A percentile compares a stretch with the other conserved stretches of the same genome.
Evolutionary conservation across 1,284 basidiomycete genomes (phyloP).

Genomic region (Crucibulum cyathiforme): DNA sequence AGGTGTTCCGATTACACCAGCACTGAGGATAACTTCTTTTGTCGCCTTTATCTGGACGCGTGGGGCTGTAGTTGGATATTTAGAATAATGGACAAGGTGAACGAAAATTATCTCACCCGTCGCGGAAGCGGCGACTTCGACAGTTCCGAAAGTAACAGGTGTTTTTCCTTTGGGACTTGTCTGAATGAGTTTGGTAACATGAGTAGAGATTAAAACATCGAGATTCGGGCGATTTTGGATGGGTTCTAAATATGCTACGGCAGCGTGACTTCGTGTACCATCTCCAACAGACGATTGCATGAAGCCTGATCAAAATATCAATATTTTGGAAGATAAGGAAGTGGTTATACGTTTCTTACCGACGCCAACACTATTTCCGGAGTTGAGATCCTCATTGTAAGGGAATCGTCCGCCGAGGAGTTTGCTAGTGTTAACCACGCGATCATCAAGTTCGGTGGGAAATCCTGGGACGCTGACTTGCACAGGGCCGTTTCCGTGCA

Average conservation of each 20-base stretch:
- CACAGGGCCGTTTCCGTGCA: neutral
- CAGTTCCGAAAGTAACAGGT: neutral
- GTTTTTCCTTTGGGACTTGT: neutral
- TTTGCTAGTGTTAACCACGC: slow-evolving; percentile 19
- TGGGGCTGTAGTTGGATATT: no score
- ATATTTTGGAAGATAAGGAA: neutral
- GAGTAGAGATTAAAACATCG: slow-evolving; percentile 20
- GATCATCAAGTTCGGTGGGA: slow-evolving; percentile 11
- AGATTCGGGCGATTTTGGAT: slow-evolving; percentile 19
- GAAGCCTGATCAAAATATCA: slow-evolving; percentile 2
- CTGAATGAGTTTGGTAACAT: slow-evolving; percentile 15
- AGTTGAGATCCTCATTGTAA: slow-evolving; percentile 27
- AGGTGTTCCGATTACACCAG: slow-evolving; percentile 28
- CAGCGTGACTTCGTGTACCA: slow-evolving; percentile 21
- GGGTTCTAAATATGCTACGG: slow-evolving; percentile 22
- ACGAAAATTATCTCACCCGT: neutral
- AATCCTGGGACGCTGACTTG: slow-evolving; percentile 2
- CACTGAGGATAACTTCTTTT: slow-evolving; percentile 34
- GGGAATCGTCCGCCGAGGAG: slow-evolving; percentile 17
- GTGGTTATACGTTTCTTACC: slow-evolving; percentile 4
- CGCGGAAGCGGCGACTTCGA: neutral
- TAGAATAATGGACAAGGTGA: no score
- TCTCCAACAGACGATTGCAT: slow-evolving; percentile 12
- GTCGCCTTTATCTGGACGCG: slow-evolving; percentile 1
- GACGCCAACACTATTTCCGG: slow-evolving; percentile 19